phyloP scores from a whole-genome alignment of 768 basidiomycete genomes.

The Collybiopsis luxurians region DNA sequence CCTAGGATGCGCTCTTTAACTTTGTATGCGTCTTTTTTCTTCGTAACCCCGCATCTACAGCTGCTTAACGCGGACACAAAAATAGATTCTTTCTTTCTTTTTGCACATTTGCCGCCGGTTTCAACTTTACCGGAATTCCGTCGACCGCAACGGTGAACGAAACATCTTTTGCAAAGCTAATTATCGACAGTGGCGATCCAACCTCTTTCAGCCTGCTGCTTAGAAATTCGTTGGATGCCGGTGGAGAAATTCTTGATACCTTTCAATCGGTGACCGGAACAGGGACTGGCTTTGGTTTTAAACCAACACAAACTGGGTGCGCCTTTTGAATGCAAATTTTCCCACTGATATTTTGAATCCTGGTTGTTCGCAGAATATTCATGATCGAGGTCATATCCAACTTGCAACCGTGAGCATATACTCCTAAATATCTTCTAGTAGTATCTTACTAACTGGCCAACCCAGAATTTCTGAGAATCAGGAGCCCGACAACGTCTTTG shows the following conservation, averaged over 20 bases:
- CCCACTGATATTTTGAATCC: too few species aligned
- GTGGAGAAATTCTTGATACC: neutral
- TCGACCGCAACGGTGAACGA: neutral
- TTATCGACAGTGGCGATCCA: neutral
- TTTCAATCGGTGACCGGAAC: neutral
- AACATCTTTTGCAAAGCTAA: neutral
- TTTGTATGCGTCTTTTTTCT: neutral
- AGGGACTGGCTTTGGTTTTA: neutral
- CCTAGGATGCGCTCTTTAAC: neutral
- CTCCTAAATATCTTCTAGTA: neutral
- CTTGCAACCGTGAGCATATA: neutral
- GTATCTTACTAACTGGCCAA: neutral
- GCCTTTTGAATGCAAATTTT: neutral
- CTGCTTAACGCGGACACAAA: neutral
- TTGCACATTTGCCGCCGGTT: neutral
- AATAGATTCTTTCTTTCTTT: constrained; percentile 1
- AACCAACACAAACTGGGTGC: neutral
- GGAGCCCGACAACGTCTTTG: neutral
- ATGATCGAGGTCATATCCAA: constrained; percentile 3
- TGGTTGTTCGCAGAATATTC: neutral
- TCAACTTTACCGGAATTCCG: neutral
- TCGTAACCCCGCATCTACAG: neutral
- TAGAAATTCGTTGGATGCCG: neutral
- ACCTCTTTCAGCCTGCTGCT: constrained; percentile 2
- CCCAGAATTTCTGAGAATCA: neutral